Evolutionary conservation across 2,329 filamentous ascomycete genomes (phyloP).

Genomic region (Grosmannia serpens): DNA sequence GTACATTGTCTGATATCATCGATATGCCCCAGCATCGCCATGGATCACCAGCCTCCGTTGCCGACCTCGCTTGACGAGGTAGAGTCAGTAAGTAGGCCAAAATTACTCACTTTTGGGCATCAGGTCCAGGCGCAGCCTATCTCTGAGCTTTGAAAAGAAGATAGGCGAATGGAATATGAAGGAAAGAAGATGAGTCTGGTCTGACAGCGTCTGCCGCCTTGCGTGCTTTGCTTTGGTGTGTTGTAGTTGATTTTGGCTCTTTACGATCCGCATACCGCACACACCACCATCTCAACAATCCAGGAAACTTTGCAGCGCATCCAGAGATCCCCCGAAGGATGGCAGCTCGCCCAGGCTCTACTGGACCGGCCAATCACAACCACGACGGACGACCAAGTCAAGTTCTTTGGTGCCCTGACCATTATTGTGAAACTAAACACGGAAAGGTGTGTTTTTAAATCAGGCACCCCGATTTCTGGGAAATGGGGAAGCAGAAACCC

Average conservation of each 20-base stretch:
- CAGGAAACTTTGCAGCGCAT: constrained; percentile 69
- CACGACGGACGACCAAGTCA: constrained; percentile 60
- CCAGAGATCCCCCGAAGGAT: constrained; percentile 71
- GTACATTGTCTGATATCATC: background rate
- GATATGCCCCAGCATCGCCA: constrained; percentile 6
- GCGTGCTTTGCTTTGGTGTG: background rate
- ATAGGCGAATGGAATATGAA: background rate
- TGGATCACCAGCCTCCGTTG: constrained; percentile 11
- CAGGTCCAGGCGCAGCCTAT: background rate
- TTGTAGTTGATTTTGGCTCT: constrained; percentile 37
- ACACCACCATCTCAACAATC: constrained; percentile 34
- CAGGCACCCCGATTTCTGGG: too few species aligned
- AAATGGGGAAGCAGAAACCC: background rate
- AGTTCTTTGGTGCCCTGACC: constrained; percentile 87
- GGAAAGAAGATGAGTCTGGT: background rate
- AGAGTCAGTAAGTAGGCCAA: constrained; percentile 18
- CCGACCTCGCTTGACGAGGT: constrained; percentile 23
- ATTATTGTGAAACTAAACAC: constrained; percentile 90
- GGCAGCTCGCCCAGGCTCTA: constrained; percentile 72
- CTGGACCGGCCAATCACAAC: constrained; percentile 29
- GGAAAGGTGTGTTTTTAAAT: constrained; percentile 49
- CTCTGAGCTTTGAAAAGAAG: background rate
- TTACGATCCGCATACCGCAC: constrained; percentile 36
- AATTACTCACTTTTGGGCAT: background rate
- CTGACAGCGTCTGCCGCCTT: background rate